These are phyloP conservation scores for Tilletia walkeri DNA, from an alignment of 1,284 basidiomycete genomes.

Conservation along the genomic window DNA sequence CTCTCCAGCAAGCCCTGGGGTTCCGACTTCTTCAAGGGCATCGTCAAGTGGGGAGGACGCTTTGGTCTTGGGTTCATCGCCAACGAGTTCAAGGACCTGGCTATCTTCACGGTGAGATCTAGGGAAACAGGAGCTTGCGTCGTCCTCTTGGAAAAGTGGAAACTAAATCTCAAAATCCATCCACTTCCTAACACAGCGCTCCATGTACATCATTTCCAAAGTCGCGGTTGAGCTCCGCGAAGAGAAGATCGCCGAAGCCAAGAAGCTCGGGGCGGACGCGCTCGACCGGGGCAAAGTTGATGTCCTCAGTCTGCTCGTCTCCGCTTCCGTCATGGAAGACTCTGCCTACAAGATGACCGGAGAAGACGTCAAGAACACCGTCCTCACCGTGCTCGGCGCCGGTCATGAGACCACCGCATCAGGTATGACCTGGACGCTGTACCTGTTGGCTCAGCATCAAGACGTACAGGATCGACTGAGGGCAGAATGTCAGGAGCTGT, in stretches of 20 bases:
- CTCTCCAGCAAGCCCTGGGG: constrained; percentile 11
- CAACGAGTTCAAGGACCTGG: constrained; percentile 5
- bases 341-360: constrained; percentile 36
- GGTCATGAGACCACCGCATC: constrained; percentile 63
- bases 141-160: not conserved
- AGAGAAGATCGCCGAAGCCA: constrained; percentile 33
- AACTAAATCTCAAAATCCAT: not conserved
- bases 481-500: constrained; percentile 59
- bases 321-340: constrained; percentile 24
- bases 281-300: constrained; percentile 30
- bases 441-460: constrained; percentile 64
- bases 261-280: constrained; percentile 29
- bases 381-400: constrained; percentile 45
- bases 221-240: constrained; percentile 38
- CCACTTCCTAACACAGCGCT: not conserved
- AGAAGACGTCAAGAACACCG: constrained; percentile 36
- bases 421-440: constrained; percentile 71
- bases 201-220: constrained; percentile 38
- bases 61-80: not conserved
- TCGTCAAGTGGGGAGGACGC: not conserved
- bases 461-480: constrained; percentile 65
- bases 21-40: not conserved
- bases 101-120: not conserved
- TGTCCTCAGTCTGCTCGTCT: constrained; percentile 19
- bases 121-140: not conserved